phyloP scores from a whole-genome alignment of 73 alveolate species.

The Symbiodinium pilosum region DNA sequence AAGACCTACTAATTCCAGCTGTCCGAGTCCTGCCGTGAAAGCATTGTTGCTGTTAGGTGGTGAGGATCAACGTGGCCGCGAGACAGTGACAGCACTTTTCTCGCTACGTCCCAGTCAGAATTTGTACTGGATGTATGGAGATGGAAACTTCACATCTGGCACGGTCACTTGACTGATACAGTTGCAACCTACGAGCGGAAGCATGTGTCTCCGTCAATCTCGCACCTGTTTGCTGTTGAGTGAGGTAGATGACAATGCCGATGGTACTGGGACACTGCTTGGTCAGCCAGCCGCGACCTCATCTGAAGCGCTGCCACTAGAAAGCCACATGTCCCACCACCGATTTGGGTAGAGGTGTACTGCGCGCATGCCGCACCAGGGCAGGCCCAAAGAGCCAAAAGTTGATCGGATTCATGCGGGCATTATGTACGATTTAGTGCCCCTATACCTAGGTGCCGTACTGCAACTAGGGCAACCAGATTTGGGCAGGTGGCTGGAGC shows the following conservation, averaged over 20 bases:
- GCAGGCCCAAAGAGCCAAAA: background rate
- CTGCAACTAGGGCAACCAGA: background rate
- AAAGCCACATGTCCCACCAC: background rate
- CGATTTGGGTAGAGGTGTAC: slow-evolving; percentile 17
- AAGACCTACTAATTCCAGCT: too few species aligned
- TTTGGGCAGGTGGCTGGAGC: background rate
- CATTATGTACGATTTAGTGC: background rate
- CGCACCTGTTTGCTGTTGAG: too few species aligned
- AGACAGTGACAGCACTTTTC: background rate
- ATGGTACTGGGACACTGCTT: slow-evolving; percentile 62
- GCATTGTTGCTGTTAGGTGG: background rate
- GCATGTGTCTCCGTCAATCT: slow-evolving; percentile 24
- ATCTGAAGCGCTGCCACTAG: background rate
- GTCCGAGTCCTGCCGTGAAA: background rate
- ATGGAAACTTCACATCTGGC: background rate
- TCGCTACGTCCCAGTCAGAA: background rate
- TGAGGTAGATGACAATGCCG: slow-evolving; percentile 42
- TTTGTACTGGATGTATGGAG: background rate
- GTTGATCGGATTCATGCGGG: background rate
- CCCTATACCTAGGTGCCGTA: background rate
- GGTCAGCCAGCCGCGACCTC: slow-evolving; percentile 20
- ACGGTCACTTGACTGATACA: too few species aligned
- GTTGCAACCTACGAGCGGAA: background rate
- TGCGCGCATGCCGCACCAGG: slow-evolving; percentile 27
- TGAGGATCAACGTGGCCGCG: background rate